phyloP scores from a whole-genome alignment of 2,329 filamentous ascomycete species.

The Colletotrichum sp. region DNA sequence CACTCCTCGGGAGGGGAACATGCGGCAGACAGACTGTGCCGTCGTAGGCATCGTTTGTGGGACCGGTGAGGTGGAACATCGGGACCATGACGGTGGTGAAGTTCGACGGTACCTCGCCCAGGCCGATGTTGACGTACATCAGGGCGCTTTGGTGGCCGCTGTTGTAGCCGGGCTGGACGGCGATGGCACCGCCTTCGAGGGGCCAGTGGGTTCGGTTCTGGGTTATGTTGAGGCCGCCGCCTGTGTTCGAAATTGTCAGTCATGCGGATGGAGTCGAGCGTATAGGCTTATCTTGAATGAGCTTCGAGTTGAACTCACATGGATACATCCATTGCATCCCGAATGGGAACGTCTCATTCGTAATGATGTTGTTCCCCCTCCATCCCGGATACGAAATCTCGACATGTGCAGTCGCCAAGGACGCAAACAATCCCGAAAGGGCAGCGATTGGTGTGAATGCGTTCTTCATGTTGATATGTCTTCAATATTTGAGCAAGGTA shows the following conservation, averaged over 20 bases:
- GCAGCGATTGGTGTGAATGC: neutral
- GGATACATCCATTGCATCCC: slow-evolving; percentile 76
- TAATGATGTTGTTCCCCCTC: slow-evolving; percentile 68
- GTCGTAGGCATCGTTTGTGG: slow-evolving; percentile 65
- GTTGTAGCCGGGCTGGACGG: slow-evolving; percentile 77
- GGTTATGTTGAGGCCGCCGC: slow-evolving; percentile 69
- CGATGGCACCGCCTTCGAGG: slow-evolving; percentile 67
- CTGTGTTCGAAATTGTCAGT: too few species aligned
- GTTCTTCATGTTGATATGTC: neutral
- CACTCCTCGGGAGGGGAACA: slow-evolving; percentile 67
- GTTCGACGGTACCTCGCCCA: slow-evolving; percentile 66
- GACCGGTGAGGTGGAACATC: slow-evolving; percentile 69
- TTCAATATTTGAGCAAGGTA: neutral
- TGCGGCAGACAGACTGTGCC: slow-evolving; percentile 75
- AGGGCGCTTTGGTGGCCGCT: slow-evolving; percentile 68
- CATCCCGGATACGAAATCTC: slow-evolving; percentile 70
- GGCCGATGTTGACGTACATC: slow-evolving; percentile 76
- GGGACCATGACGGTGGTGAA: slow-evolving; percentile 70
- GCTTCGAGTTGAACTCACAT: slow-evolving; percentile 50
- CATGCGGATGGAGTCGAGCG: too few species aligned
- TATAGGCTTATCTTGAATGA: too few species aligned
- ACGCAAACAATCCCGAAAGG: neutral
- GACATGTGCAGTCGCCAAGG: slow-evolving; percentile 43
- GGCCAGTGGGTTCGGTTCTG: slow-evolving; percentile 76
- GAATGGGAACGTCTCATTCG: slow-evolving; percentile 67